Evolutionary conservation across 257 asterid species (phyloP), one percentile per base, ranked within the genome.

Genomic region (Penstemon eatonii): DNA sequence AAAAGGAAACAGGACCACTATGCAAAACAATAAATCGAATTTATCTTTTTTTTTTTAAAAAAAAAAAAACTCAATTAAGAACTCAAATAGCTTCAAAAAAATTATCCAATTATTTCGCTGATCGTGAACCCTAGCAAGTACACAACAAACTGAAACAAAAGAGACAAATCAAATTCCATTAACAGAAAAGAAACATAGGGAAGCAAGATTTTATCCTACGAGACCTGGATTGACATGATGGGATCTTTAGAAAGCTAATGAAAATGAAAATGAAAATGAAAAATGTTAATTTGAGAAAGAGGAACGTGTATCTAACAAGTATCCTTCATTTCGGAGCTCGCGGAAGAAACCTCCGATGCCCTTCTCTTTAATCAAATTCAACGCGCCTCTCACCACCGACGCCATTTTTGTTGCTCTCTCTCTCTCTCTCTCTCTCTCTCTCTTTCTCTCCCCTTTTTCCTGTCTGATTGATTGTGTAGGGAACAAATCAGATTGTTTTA

Each of bases 311-410:
- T 78, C 96, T 51, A 15, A 91, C 97, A 81, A 45, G 80, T 71
- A 94, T 83, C 99, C 99, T 84, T 87, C 96, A 13, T 84, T 74
- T 36, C 86, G 78, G 60, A 91, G 80, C 84, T 83, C 97, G 42
- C 86, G 80, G 56, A 86, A 51, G 81, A 80, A 86, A 52, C 79
- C 91, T 57, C 82, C 78, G n/a, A 94, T 19, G 70, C 99, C 99
- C 61, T 87, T 94, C 59, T 94, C 96, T 67, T 71, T 87, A 72
- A 94, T 83, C 60, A 83, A 76, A 63, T 80, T 87, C 75, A 93
- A 53, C 76, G 84, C 93, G 75, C 82, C 76, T 78, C 89, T 86
- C 78, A 89, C 79, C 62, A 86, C 86, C 74, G 91, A 84, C 66
- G 92, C 96, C 96, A 92, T 82, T 60, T 68, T 50, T 80, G 12